Evolutionary conservation across 441 rosid genomes (phyloP), one percentile per base, ranked within the genome.

Genomic region (Arabidopsis hybrid): DNA sequence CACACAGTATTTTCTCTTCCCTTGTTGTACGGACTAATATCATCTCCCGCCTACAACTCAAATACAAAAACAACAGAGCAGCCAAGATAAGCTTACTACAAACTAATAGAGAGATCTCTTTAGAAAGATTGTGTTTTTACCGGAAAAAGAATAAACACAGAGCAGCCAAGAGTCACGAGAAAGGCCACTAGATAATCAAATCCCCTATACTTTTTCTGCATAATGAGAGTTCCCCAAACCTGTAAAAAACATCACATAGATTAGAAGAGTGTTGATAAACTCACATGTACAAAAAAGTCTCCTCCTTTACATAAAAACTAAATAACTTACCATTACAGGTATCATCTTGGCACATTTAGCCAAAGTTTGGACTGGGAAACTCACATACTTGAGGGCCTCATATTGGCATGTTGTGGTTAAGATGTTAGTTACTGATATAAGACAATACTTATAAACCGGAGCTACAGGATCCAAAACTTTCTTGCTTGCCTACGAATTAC

Each of bases 271-370:
- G 29, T 42, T 51, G 18, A 38, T 34, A 32, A 52, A 56, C 69
- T 6, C 14, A 50, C 55, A 52, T n/a, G 13, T 4, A 14, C 10
- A 31, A 1, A 35, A 0, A 59, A 55, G 46, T 21, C 29, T 6
- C 18, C 3, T 13, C 4, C 18, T 21, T 40, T 21, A 40, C 13
- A 26, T 0, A 5, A 69, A 80, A 21, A 21, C 26, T 21, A 21
- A 21, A 21, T 21, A 21, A 71, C 93, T 77, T 78, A 91, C 98
- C 92, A 93, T 91, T 39, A 93, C 98, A 59, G 98, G 97, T 69
- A 93, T 91, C 98, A 93, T 91, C 79, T 93, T 93, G 36, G 92
- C 93, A 78, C 96, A 93, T 81, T 93, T 93, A 7, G 97, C 95
- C 71, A 93, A 86, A 38, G 98, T 93, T 83, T 93, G 95, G 69